Evolutionary conservation across 2,329 filamentous ascomycete species (phyloP).

Genomic region (Fusarium paranaense): DNA sequence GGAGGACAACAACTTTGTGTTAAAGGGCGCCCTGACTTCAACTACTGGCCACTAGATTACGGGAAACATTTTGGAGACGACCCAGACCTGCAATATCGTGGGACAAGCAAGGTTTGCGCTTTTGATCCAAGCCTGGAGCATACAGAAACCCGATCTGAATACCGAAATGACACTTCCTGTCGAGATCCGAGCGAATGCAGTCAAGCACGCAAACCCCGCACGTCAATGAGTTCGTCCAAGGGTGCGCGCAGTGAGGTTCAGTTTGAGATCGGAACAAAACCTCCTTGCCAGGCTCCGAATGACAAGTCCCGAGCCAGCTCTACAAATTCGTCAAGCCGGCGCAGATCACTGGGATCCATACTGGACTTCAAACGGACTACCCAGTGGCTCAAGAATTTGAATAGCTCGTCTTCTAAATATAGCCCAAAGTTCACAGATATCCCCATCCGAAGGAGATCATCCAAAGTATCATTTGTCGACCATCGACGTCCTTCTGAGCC

Average conservation of each 20-base stretch:
- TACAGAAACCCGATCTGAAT: background rate
- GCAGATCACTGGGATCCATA: slow-evolving; percentile 43
- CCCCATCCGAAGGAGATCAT: slow-evolving; percentile 26
- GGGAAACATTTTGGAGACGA: background rate
- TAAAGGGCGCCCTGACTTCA: slow-evolving; percentile 44
- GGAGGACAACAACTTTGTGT: slow-evolving; percentile 37
- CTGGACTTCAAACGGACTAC: slow-evolving; percentile 50
- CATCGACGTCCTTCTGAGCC: slow-evolving; percentile 40
- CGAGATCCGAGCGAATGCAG: background rate
- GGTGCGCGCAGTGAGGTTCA: background rate
- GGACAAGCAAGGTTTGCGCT: slow-evolving; percentile 32
- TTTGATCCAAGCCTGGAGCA: slow-evolving; percentile 18
- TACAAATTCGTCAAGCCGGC: slow-evolving; percentile 27
- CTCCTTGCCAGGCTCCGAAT: background rate
- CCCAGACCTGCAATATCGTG: background rate
- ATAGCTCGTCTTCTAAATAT: slow-evolving; percentile 43
- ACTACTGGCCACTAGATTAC: slow-evolving; percentile 23
- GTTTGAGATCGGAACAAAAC: slow-evolving; percentile 9
- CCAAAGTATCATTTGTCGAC: slow-evolving; percentile 18
- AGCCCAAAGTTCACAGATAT: slow-evolving; percentile 45
- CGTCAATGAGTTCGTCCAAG: background rate
- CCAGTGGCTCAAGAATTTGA: slow-evolving; percentile 49
- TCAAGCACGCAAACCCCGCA: background rate
- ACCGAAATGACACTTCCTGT: background rate
- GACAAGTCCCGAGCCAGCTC: slow-evolving; percentile 2